These are phyloP conservation scores for Colletotrichum nymphaeae DNA, from an alignment of 2,329 filamentous ascomycete genomes.

Conservation along the genomic window DNA sequence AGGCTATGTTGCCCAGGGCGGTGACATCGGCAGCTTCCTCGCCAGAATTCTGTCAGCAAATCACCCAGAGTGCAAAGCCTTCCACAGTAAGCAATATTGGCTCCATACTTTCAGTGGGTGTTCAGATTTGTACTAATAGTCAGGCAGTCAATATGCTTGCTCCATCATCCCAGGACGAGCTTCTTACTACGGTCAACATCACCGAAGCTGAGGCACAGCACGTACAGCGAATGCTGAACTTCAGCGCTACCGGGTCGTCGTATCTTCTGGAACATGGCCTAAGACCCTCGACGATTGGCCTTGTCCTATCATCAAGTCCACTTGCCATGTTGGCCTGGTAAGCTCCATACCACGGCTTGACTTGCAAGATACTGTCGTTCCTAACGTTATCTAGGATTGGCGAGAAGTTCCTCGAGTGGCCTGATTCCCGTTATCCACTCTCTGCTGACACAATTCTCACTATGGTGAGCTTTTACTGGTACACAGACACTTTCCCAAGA, in stretches of 20 bases:
- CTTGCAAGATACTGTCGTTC: neutral
- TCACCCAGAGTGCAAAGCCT: slow-evolving; percentile 59
- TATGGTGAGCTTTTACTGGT: slow-evolving; percentile 65
- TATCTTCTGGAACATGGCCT: slow-evolving; percentile 66
- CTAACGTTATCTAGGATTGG: slow-evolving; percentile 54
- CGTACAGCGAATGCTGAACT: neutral
- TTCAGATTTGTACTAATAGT: neutral
- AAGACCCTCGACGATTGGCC: slow-evolving; percentile 65
- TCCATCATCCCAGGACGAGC: neutral
- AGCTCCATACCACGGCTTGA: neutral
- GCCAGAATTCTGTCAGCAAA: slow-evolving; percentile 54
- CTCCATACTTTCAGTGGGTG: neutral
- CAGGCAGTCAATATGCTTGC: neutral
- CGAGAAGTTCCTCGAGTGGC: slow-evolving; percentile 67
- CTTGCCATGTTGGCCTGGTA: slow-evolving; percentile 66
- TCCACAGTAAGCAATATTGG: slow-evolving; percentile 36
- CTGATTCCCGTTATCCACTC: slow-evolving; percentile 51
- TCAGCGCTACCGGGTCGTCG: slow-evolving; percentile 49
- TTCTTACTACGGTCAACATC: slow-evolving; percentile 1
- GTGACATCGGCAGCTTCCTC: slow-evolving; percentile 63
- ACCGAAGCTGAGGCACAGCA: neutral
- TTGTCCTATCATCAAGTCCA: slow-evolving; percentile 63
- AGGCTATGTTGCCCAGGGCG: slow-evolving; percentile 67
- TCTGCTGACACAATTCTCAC: slow-evolving; percentile 58
- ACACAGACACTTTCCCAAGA: slow-evolving; percentile 59